Evolutionary conservation across 75 land plant species (phyloP), one percentile per base, ranked within the genome.

Genomic region (Sequoia sempervirens): DNA sequence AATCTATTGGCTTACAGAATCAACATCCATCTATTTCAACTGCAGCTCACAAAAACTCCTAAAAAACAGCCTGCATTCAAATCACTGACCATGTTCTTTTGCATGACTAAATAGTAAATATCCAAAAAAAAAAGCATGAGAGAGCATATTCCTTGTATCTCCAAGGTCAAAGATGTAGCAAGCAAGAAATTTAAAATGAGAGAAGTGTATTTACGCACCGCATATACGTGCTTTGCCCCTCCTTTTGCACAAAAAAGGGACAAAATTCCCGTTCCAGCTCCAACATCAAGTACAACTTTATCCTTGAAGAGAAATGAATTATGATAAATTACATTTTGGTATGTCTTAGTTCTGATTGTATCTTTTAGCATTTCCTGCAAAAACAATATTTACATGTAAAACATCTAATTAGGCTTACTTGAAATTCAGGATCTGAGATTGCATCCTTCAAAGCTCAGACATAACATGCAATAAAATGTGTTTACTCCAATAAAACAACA

Each of bases 361-460:
- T 97, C 99, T 88, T 97, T 97, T 84, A 97, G 84, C 99, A 97
- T 97, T 89, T 97, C 99, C 99, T 97, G 98, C 84, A 89, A 80
- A 45, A 20, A 83, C 84, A 34, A 58, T 9, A 17, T 68, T 34
- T n/a, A 43, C 20, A 43, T 10, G 12, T 76, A 40, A 41, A 78
- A 43, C 7, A 78, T 12, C 52, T 43, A 14, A 45, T n/a, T 78
- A n/a, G 4, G 47, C 66, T n/a, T 78, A n/a, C 30, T 43, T 78
- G 50, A 78, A 45, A 26, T 43, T 78, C 41, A 45, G 28, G 30
- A 43, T 78, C 47, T 45, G 30, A 10, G 13, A 9, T 11, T 20
- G 14, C 80, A 37, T 78, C 47, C 45, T n/a, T 45, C 80, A 45
- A 45, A 43, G 7, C 45, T 26, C 46, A 78, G 0, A 45, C n/a